Evolutionary conservation across 805 yeast species (phyloP), one percentile per base, ranked within the genome.

Genomic region (Yamadazyma tumulicola): DNA sequence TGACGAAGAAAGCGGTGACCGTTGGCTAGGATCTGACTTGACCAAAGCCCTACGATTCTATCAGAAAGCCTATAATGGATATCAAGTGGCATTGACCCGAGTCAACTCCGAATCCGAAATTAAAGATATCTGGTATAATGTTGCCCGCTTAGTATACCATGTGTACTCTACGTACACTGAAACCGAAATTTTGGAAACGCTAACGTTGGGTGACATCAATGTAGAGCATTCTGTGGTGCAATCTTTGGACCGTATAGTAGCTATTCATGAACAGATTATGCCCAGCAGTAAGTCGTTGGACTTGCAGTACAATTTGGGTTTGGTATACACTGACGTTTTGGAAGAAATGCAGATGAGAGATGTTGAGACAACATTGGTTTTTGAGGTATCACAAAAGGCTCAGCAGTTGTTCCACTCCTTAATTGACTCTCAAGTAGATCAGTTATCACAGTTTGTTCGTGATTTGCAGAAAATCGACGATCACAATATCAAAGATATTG

Each of bases 1-100:
- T 8, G 78, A 75, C 36, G 91, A 82, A 49, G 89, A 82, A 39
- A 70, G 75, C n/a, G 91, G 86, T 0, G 89, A 82, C 48, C 54
- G 89, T 30, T 83, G 88, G 87, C 52, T 76, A 5, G 64, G 75
- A 1, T 76, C 85, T 0, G 89, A 82, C 46, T 51, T 80, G 5
- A 59, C 82, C 8, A 82, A 83, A 44, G 74, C 80, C 0, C 53
- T 82, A 9, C 53, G 89, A 25, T 81, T 81, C 44, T 82, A 80
- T 51, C 80, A 79, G 44, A 59, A 69, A 32, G 81, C 87, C 0
- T 73, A 64, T 41, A 52, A 49, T 8, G 45, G 53, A 26, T 81
- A 43, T 19, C n/a, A 33, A 19, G 11, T n/a, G 5, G 47, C 39
- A 4, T 16, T 33, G 4, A 40, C 30, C 24, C 32, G 35, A 11